These are phyloP conservation scores for Tagetes erecta DNA, from an alignment of 129 eudicot genomes.

Conservation along the genomic window DNA sequence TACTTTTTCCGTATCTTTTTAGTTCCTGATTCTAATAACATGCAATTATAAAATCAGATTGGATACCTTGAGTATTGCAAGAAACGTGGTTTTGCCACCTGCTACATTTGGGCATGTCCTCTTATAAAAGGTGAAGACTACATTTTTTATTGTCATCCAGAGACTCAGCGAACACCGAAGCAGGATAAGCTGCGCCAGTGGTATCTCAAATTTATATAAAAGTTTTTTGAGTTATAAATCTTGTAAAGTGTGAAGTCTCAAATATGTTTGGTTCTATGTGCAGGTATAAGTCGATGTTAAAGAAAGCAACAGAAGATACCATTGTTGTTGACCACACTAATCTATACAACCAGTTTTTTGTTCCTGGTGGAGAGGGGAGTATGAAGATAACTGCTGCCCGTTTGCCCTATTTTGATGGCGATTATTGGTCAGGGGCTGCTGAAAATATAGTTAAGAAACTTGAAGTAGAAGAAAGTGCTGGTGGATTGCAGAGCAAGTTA, in stretches of 20 bases:
- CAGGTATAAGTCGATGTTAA: conserved; percentile 82
- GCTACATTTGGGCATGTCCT: conserved; percentile 98
- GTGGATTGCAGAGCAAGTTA: conserved; percentile 47
- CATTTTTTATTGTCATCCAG: conserved; percentile 87
- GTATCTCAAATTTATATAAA: conserved; percentile 36
- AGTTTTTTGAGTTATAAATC: background rate
- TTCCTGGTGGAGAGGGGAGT: conserved; percentile 45
- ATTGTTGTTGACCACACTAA: conserved; percentile 61
- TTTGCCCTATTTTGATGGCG: conserved; percentile 89
- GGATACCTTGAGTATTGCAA: conserved; percentile 96
- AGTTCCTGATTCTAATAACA: conserved; percentile 11
- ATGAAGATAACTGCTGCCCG: conserved; percentile 73
- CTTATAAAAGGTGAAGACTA: conserved; percentile 85
- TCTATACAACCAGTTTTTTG: conserved; percentile 63
- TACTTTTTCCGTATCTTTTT: conserved; percentile 1
- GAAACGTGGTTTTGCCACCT: conserved; percentile 69
- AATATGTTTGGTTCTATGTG: conserved; percentile 2
- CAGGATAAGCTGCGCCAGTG: conserved; percentile 72
- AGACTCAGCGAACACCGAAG: conserved; percentile 71
- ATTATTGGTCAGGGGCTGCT: conserved; percentile 76
- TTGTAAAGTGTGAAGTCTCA: background rate
- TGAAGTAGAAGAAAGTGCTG: conserved; percentile 51
- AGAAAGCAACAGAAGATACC: conserved; percentile 57
- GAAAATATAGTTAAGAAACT: conserved; percentile 51
- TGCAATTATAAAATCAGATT: conserved; percentile 46